A percentile compares a stretch with the other conserved stretches of the same genome.
These are phyloP conservation scores for Tephrocybe sp. DNA, from an alignment of 768 basidiomycete genomes.

Conservation along the genomic window DNA sequence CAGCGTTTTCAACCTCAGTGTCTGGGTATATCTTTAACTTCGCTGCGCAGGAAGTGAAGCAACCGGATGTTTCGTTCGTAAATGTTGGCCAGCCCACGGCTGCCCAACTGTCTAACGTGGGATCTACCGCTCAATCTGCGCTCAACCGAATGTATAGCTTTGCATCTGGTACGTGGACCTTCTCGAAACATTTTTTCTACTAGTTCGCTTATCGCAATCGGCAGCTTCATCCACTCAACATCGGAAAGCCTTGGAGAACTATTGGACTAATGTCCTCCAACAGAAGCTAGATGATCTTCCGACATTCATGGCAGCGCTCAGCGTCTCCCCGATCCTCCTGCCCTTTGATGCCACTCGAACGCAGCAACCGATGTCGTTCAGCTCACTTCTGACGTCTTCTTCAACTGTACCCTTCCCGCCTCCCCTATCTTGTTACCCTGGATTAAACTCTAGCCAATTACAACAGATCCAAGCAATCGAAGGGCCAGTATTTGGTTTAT, in stretches of 20 bases:
- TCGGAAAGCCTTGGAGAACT: constrained; percentile 43
- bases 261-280: constrained; percentile 55
- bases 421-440: constrained; percentile 63
- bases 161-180: constrained; percentile 48
- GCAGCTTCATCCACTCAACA: constrained; percentile 61
- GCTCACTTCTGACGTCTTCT: constrained; percentile 41
- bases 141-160: constrained; percentile 62
- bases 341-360: constrained; percentile 57
- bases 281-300: constrained; percentile 42
- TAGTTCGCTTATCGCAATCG: constrained; percentile 8
- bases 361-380: constrained; percentile 27
- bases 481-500: constrained; percentile 48
- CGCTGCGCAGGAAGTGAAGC: constrained; percentile 49
- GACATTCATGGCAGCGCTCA: constrained; percentile 47
- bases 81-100: constrained; percentile 44
- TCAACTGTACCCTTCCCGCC: constrained; percentile 51
- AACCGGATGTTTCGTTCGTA: constrained; percentile 44
- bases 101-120: constrained; percentile 45
- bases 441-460: constrained; percentile 37
- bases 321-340: constrained; percentile 48
- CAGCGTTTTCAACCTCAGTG: constrained; percentile 38
- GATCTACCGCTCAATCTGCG: constrained; percentile 32
- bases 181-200: neutral
- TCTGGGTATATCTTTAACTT: constrained; percentile 63
- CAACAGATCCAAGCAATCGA: constrained; percentile 49